phyloP scores from a whole-genome alignment of 345 rosid species.

The Cardamine chenopodiifolia region DNA sequence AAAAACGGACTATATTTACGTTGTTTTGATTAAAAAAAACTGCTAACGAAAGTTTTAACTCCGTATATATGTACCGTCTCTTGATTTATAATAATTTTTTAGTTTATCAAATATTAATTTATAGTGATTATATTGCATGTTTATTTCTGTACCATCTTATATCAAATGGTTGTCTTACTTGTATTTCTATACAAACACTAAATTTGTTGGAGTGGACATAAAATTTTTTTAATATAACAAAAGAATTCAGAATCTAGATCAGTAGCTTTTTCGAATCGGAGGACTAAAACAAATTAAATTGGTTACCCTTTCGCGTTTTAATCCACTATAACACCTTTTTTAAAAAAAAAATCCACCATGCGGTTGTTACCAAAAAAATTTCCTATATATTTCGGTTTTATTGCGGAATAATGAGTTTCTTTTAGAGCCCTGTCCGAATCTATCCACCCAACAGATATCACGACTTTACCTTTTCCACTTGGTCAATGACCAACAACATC shows the following conservation, averaged over 20 bases:
- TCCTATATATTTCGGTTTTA: background rate
- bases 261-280: too few relatives aligned
- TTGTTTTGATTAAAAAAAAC: too few relatives aligned
- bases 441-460: constrained; percentile 40
- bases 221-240: background rate
- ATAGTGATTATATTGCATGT: too few relatives aligned
- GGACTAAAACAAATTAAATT: too few relatives aligned
- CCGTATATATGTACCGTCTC: too few relatives aligned
- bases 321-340: background rate
- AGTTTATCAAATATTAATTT: too few relatives aligned
- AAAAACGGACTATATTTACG: too few relatives aligned
- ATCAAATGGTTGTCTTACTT: background rate
- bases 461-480: constrained; percentile 37
- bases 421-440: constrained; percentile 43
- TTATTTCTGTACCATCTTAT: background rate
- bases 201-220: background rate
- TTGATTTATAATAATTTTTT: too few relatives aligned
- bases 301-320: background rate
- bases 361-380: background rate
- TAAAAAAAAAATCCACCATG: background rate
- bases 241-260: background rate
- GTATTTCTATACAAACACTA: background rate
- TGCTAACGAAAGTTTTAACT: too few relatives aligned
- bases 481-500: constrained; percentile 42
- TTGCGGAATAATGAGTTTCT: background rate